Conservation (phyloP, 176 grass and related monocot species). For the Musa troglodytarum region DNA sequence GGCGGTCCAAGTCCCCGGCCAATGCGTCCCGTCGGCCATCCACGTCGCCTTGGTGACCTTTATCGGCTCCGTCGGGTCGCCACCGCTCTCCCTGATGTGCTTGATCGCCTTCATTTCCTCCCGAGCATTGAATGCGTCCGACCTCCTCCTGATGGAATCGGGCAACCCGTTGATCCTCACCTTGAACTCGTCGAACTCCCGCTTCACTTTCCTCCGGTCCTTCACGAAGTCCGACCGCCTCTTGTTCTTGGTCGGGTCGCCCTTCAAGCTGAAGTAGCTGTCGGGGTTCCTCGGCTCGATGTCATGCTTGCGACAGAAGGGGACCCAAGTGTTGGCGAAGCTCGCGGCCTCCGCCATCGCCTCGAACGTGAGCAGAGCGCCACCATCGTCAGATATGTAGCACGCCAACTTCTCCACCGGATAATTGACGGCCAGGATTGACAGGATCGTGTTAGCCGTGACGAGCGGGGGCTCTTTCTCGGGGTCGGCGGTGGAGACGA, state of each 20-base stretch:
- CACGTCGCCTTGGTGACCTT: constrained; percentile 92
- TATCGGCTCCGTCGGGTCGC: constrained; percentile 54
- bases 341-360: constrained; percentile 92
- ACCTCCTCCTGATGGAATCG: constrained; percentile 70
- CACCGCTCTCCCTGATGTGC: constrained; percentile 71
- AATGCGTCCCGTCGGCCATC: constrained; percentile 97
- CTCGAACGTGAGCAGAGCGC: constrained; percentile 87
- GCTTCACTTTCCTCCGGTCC: constrained; percentile 78
- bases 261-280: constrained; percentile 81
- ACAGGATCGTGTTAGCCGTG: constrained; percentile 87
- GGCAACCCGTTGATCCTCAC: constrained; percentile 93
- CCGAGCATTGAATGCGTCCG: constrained; percentile 88
- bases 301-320: constrained; percentile 91
- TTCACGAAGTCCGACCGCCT: constrained; percentile 77
- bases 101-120: constrained; percentile 98
- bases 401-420: constrained; percentile 90
- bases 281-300: constrained; percentile 91
- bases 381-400: constrained; percentile 87
- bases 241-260: constrained; percentile 91
- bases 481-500: constrained; percentile 92
- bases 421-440: constrained; percentile 79
- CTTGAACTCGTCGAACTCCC: constrained; percentile 96
- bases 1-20: constrained; percentile 64
- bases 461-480: constrained; percentile 92
- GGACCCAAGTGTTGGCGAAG: constrained; percentile 94